Conservation (phyloP, 441 rosid species). For the Cnidoscolus chayamansa region DNA sequence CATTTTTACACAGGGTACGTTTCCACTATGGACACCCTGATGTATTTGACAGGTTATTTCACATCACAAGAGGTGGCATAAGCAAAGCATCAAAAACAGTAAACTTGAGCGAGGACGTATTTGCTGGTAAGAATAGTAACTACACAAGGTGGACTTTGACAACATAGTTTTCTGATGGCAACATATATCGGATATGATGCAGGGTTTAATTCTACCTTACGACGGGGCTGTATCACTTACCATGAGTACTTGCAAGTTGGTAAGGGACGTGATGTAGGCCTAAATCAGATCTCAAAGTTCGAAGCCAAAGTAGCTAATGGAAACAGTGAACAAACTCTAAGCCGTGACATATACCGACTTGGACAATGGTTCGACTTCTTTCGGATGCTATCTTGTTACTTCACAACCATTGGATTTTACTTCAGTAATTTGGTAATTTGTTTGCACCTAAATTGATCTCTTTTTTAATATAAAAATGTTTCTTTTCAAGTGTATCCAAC, state of each 20-base stretch:
- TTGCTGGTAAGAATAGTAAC: conserved; percentile 60
- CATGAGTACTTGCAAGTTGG: conserved; percentile 97
- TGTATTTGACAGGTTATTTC: conserved; percentile 87
- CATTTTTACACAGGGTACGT: conserved; percentile 59
- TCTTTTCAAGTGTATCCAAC: not conserved
- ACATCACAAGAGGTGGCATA: conserved; percentile 94
- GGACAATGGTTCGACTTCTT: conserved; percentile 92
- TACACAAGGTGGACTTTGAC: conserved; percentile 14
- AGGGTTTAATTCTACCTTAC: conserved; percentile 81
- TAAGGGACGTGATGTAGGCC: conserved; percentile 97
- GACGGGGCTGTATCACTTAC: conserved; percentile 80
- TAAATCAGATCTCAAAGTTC: conserved; percentile 91
- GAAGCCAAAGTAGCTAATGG: conserved; percentile 99
- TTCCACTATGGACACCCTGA: conserved; percentile 99
- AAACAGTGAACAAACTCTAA: conserved; percentile 89
- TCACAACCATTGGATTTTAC: conserved; percentile 95
- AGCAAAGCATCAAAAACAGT: conserved; percentile 96
- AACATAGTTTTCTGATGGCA: conserved; percentile 20
- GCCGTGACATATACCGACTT: conserved; percentile 91
- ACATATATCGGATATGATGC: conserved; percentile 21
- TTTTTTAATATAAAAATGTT: not conserved
- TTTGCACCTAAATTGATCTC: conserved; percentile 16
- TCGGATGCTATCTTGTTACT: conserved; percentile 94
- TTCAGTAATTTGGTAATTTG: conserved; percentile 80
- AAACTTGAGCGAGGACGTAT: conserved; percentile 92